Conservation (phyloP, 2,329 filamentous ascomycete species). For the Epichloe coenophiala region DNA sequence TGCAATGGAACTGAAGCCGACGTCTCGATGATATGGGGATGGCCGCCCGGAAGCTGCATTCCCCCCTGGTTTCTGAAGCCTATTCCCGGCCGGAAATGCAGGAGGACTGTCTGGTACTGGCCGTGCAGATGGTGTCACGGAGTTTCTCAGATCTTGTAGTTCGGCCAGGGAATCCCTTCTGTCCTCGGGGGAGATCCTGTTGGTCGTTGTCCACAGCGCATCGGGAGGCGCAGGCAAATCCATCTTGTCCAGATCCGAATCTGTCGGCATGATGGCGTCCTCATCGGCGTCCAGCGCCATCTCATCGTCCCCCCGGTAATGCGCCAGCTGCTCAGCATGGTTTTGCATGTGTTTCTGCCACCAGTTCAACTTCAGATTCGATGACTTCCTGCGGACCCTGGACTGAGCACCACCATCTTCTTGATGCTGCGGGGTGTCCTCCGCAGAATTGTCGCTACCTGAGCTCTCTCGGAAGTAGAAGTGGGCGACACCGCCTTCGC, state of each 20-base stretch:
- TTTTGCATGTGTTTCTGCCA: conserved; percentile 71
- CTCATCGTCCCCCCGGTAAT: conserved; percentile 23
- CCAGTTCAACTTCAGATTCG: conserved; percentile 52
- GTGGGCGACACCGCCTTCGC: conserved; percentile 57
- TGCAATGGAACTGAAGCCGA: background rate
- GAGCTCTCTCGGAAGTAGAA: conserved; percentile 55
- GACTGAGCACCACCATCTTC: conserved; percentile 12
- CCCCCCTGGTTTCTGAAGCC: background rate
- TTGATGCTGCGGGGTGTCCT: conserved; percentile 22
- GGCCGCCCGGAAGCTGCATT: background rate
- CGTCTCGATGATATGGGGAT: conserved; percentile 6
- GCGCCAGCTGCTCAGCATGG: conserved; percentile 53
- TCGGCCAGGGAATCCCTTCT: conserved; percentile 16
- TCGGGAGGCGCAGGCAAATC: conserved; percentile 26
- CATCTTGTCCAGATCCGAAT: conserved; percentile 30
- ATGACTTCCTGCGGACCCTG: conserved; percentile 42
- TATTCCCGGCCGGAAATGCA: conserved; percentile 3
- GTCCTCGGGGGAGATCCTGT: conserved; percentile 15
- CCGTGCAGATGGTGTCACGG: conserved; percentile 13
- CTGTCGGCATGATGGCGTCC: conserved; percentile 18
- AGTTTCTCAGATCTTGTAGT: conserved; percentile 10
- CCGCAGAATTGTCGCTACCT: conserved; percentile 36
- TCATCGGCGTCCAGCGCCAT: conserved; percentile 15
- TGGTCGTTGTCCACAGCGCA: conserved; percentile 28
- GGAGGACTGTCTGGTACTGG: conserved; percentile 7